A percentile compares a stretch with the other conserved stretches of the same genome.
Conservation (phyloP, 2,329 filamentous ascomycete genomes). For the Alternaria angustiovoidea region DNA sequence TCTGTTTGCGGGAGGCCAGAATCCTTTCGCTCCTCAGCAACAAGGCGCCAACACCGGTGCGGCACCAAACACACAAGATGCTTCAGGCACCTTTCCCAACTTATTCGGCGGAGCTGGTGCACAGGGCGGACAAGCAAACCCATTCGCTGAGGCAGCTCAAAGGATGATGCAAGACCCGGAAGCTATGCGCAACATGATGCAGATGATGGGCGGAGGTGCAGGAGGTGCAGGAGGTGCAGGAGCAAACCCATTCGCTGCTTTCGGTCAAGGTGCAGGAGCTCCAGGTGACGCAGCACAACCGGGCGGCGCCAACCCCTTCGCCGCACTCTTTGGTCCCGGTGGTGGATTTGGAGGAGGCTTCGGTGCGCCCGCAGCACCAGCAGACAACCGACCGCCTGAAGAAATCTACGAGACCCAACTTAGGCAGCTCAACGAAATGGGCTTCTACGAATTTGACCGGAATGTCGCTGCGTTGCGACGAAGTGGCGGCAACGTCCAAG, state of each 20-base stretch:
- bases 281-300: constrained; percentile 43
- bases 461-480: constrained; percentile 89
- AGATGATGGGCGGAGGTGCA: constrained; percentile 61
- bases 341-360: constrained; percentile 51
- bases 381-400: constrained; percentile 89
- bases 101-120: constrained; percentile 61
- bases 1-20: constrained; percentile 58
- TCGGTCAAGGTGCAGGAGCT: constrained; percentile 54
- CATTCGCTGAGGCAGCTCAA: constrained; percentile 57
- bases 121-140: constrained; percentile 55
- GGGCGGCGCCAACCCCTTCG: constrained; percentile 50
- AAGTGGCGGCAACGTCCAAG: constrained; percentile 92
- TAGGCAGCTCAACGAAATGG: constrained; percentile 96
- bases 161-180: constrained; percentile 66
- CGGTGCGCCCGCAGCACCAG: constrained; percentile 58
- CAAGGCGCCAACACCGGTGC: constrained; percentile 32
- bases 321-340: constrained; percentile 57
- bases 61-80: constrained; percentile 29
- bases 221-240: constrained; percentile 56
- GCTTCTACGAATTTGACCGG: constrained; percentile 94
- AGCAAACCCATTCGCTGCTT: constrained; percentile 51
- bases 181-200: constrained; percentile 59
- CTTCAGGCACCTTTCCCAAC: constrained; percentile 47
- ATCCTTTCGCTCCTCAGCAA: constrained; percentile 46
- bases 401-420: constrained; percentile 91